phyloP scores from a whole-genome alignment of 495 filamentous ascomycete species.

The Penicillium longicatenatum region DNA sequence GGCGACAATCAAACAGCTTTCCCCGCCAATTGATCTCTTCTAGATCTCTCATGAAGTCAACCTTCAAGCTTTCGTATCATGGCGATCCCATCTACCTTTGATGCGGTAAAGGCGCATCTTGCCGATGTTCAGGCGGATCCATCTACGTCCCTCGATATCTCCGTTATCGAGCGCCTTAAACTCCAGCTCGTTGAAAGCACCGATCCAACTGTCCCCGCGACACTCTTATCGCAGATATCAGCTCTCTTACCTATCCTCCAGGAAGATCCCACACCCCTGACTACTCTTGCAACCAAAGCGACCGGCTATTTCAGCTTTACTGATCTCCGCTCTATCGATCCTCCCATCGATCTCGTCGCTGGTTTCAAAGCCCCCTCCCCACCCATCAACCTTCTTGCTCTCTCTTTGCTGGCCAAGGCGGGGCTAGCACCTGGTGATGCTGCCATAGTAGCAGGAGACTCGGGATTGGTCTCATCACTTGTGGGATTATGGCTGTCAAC shows the following conservation, averaged over 20 bases:
- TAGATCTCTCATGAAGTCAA: background rate
- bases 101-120: constrained; percentile 41
- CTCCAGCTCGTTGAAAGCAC: constrained; percentile 43
- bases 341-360: constrained; percentile 49
- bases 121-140: constrained; percentile 39
- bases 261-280: constrained; percentile 53
- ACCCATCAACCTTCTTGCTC: constrained; percentile 68
- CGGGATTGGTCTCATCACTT: constrained; percentile 60
- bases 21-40: background rate
- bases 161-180: constrained; percentile 44
- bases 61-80: constrained; percentile 23
- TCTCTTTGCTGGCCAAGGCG: constrained; percentile 74
- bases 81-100: constrained; percentile 42
- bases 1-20: background rate
- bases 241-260: constrained; percentile 49
- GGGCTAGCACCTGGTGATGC: constrained; percentile 59
- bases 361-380: constrained; percentile 61
- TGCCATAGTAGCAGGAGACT: constrained; percentile 67
- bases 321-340: constrained; percentile 46
- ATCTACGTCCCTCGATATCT: constrained; percentile 35
- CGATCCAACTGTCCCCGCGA: constrained; percentile 37
- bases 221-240: constrained; percentile 49
- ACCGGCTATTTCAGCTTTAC: constrained; percentile 44
- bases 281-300: constrained; percentile 43
- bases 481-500: constrained; percentile 73